A percentile compares a stretch with the other conserved stretches of the same genome.
Conservation (phyloP, 805 yeast genomes). For the Candida pseudoglaebosa region DNA sequence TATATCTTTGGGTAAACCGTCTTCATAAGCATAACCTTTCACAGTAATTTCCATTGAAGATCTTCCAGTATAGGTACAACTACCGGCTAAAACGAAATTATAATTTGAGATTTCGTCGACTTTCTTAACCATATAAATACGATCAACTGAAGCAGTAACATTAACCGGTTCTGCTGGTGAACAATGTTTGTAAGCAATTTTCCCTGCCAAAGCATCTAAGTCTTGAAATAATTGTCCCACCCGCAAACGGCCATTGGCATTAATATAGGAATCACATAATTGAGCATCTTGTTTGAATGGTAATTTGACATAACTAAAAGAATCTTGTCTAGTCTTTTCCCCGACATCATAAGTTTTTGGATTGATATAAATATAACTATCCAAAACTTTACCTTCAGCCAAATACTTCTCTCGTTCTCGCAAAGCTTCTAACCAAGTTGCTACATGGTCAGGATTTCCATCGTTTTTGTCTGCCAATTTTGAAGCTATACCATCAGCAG, state of each 20-base stretch:
- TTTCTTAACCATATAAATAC: slow-evolving; percentile 82
- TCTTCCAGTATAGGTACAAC: slow-evolving; percentile 90
- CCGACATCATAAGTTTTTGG: slow-evolving; percentile 67
- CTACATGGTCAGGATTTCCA: slow-evolving; percentile 36
- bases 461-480: slow-evolving; percentile 59
- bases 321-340: slow-evolving; percentile 74
- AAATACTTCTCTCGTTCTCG: slow-evolving; percentile 66
- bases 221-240: slow-evolving; percentile 94
- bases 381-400: slow-evolving; percentile 69
- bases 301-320: slow-evolving; percentile 62
- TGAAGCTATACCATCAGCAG: slow-evolving; percentile 76
- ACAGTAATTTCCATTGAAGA: slow-evolving; percentile 95
- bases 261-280: slow-evolving; percentile 82
- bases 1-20: slow-evolving; percentile 48
- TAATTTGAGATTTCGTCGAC: slow-evolving; percentile 71
- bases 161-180: slow-evolving; percentile 95
- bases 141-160: slow-evolving; percentile 92
- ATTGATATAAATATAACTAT: slow-evolving; percentile 65
- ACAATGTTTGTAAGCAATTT: slow-evolving; percentile 89
- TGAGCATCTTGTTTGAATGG: slow-evolving; percentile 83
- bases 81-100: slow-evolving; percentile 83
- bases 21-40: slow-evolving; percentile 75
- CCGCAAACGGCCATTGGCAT: slow-evolving; percentile 86
- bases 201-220: slow-evolving; percentile 89
- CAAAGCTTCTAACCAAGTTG: slow-evolving; percentile 86